phyloP scores from a whole-genome alignment of 164 flowering plant species.

The Umbellularia californica region DNA sequence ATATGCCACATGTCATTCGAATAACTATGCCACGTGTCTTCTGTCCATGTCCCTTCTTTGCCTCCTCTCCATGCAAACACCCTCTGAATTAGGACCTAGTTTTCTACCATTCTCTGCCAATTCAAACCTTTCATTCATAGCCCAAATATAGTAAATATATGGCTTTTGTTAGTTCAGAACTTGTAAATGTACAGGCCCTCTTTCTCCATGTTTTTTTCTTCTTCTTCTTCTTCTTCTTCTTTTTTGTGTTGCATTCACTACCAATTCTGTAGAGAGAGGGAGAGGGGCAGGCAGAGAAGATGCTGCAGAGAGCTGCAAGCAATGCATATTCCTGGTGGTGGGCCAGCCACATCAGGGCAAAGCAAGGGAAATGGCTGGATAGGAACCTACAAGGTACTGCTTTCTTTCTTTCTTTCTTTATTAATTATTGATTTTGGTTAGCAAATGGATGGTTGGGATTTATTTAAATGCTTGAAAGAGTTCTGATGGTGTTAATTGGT shows the following conservation, averaged over 20 bases:
- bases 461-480: background rate
- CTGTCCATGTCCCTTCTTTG: background rate
- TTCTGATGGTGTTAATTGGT: too few species aligned
- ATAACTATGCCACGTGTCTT: background rate
- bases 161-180: background rate
- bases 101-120: background rate
- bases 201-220: background rate
- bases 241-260: background rate
- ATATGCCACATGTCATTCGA: too few species aligned
- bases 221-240: background rate
- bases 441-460: background rate
- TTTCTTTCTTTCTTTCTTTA: background rate
- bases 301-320: conserved; percentile 8
- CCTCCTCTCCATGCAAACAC: background rate
- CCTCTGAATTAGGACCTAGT: background rate
- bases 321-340: conserved; percentile 7
- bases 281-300: background rate
- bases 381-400: background rate
- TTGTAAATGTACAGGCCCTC: background rate
- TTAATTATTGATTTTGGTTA: background rate
- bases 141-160: background rate
- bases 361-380: conserved; percentile 5
- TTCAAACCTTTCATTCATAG: conserved; percentile 3
- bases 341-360: conserved; percentile 8
- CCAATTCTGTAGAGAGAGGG: background rate